Percentiles rank a stretch among this genome's conserved stretches.
Evolutionary conservation across 148 eudicot genomes (phyloP).

Genomic region (Vaccinium myrtillus): DNA sequence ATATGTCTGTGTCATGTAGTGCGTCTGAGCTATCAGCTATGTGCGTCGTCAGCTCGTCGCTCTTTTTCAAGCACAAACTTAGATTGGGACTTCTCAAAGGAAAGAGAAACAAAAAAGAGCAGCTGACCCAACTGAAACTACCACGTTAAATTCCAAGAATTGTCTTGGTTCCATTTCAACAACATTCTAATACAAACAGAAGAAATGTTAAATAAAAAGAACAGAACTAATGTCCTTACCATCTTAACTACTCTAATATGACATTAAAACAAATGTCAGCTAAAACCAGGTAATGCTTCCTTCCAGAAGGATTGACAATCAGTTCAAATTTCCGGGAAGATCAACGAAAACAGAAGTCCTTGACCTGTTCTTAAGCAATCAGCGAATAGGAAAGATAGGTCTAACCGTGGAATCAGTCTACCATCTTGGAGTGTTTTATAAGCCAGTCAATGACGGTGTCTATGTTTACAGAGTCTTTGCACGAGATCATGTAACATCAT

Average conservation of each 20-base stretch:
- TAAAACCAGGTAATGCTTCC: not conserved
- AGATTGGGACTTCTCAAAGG: too few relatives aligned
- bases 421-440: conserved; percentile 67
- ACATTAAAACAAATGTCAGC: not conserved
- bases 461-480: conserved; percentile 71
- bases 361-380: not conserved
- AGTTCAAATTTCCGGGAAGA: not conserved
- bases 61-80: too few relatives aligned
- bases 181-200: not conserved
- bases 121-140: not conserved
- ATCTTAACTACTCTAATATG: not conserved
- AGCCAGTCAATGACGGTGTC: conserved; percentile 80
- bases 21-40: too few relatives aligned
- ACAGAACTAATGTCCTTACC: not conserved
- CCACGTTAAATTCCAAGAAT: not conserved
- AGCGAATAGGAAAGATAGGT: not conserved
- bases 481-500: conserved; percentile 86
- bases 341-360: not conserved
- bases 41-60: too few relatives aligned
- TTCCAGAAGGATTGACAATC: not conserved
- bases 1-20: too few relatives aligned
- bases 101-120: not conserved
- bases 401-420: conserved; percentile 39
- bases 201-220: not conserved
- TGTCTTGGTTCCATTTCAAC: not conserved